These are phyloP conservation scores for Cubamyces lactineus DNA, from an alignment of 768 basidiomycete species.

Conservation along the genomic window DNA sequence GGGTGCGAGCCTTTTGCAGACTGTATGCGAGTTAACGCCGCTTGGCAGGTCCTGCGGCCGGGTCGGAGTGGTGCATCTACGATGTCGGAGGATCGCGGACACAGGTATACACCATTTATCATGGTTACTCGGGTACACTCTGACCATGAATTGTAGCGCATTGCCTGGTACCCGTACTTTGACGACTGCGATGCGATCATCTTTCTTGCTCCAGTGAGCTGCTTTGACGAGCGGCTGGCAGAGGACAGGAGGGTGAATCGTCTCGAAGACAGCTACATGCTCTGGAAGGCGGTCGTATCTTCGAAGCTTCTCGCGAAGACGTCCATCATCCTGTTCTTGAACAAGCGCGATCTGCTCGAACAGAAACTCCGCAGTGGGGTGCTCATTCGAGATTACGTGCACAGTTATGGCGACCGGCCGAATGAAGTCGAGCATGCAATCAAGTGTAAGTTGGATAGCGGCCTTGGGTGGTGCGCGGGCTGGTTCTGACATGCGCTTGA, in stretches of 20 bases:
- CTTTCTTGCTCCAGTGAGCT: constrained; percentile 79
- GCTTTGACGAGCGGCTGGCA: constrained; percentile 79
- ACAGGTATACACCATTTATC: constrained; percentile 45
- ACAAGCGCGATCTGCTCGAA: constrained; percentile 69
- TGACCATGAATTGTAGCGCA: constrained; percentile 31
- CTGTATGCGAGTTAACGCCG: background rate
- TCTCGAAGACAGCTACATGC: constrained; percentile 44
- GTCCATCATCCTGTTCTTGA: constrained; percentile 45
- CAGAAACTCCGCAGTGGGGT: constrained; percentile 72
- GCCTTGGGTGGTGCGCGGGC: background rate
- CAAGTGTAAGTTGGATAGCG: constrained; percentile 52
- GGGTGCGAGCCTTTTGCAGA: constrained; percentile 22
- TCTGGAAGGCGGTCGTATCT: constrained; percentile 36
- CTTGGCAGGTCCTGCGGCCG: constrained; percentile 49
- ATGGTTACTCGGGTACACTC: background rate
- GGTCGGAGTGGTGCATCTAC: constrained; percentile 76
- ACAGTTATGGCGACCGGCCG: constrained; percentile 72
- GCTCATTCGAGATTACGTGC: constrained; percentile 66
- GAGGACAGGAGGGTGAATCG: constrained; percentile 76
- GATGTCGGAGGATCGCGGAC: constrained; percentile 82
- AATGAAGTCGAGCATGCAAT: constrained; percentile 73
- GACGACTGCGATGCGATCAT: constrained; percentile 87
- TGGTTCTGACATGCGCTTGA: constrained; percentile 18
- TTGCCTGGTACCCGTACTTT: constrained; percentile 82
- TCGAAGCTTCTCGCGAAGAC: constrained; percentile 35